These are phyloP conservation scores for Beauveria scarabaeidicola DNA, from an alignment of 2,329 filamentous ascomycete species.

Conservation along the genomic window DNA sequence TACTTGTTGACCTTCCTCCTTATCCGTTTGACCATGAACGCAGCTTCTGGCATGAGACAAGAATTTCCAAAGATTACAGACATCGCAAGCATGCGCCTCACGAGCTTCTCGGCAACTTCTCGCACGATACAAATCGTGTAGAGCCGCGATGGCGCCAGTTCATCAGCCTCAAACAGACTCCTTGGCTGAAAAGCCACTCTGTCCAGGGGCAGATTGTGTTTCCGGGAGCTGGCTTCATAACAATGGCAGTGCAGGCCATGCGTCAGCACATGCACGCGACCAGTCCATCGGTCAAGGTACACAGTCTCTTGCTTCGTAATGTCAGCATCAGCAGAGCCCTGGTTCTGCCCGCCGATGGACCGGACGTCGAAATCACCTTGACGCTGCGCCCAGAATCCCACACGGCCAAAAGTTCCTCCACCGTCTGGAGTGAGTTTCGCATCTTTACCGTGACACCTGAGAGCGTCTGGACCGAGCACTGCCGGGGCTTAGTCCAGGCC, in stretches of 20 bases:
- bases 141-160: neutral
- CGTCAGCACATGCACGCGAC: neutral
- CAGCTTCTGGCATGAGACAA: neutral
- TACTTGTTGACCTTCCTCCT: neutral
- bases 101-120: neutral
- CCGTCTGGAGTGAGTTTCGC: slow-evolving; percentile 12
- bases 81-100: neutral
- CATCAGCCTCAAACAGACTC: neutral
- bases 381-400: neutral
- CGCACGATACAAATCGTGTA: neutral
- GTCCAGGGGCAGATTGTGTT: neutral
- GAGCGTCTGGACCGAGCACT: slow-evolving; percentile 11
- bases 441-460: slow-evolving; percentile 10
- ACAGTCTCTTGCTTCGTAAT: neutral
- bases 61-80: neutral
- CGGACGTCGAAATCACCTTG: neutral
- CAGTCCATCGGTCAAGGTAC: neutral
- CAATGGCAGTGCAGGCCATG: neutral
- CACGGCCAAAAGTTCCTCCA: slow-evolving; percentile 10
- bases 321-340: neutral
- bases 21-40: neutral
- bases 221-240: neutral
- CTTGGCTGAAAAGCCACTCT: neutral
- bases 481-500: neutral
- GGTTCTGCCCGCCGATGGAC: neutral